A percentile compares a stretch with the other conserved stretches of the same genome.
Evolutionary conservation across 2,329 filamentous ascomycete species (phyloP).

Genomic region (Drechslerella dactyloides): DNA sequence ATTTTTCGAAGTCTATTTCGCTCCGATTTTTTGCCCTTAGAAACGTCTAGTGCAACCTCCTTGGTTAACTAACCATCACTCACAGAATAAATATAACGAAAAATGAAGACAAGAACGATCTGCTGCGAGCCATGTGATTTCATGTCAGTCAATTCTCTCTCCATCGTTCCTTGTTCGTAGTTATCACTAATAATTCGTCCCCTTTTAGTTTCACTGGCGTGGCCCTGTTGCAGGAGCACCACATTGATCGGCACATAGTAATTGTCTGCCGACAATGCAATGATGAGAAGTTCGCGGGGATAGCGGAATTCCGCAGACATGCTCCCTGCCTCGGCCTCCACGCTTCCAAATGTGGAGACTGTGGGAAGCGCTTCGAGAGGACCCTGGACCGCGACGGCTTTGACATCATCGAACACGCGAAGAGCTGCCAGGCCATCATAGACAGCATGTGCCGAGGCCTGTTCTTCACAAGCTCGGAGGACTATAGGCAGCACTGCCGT

Average conservation of each 20-base stretch:
- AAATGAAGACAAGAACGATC: not conserved
- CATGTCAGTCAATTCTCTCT: conserved; percentile 12
- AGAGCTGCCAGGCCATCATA: conserved; percentile 22
- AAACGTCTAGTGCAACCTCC: too few species aligned
- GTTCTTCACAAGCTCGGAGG: conserved; percentile 5
- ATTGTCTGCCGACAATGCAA: conserved; percentile 15
- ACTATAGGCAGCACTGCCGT: conserved; percentile 22
- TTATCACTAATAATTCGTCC: not conserved
- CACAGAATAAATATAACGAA: not conserved
- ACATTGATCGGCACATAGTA: conserved; percentile 10
- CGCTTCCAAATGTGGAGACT: conserved; percentile 23
- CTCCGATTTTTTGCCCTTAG: too few species aligned
- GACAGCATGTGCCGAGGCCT: conserved; percentile 15
- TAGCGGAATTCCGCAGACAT: conserved; percentile 6
- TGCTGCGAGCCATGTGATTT: conserved; percentile 10
- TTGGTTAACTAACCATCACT: too few species aligned
- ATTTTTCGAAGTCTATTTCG: too few species aligned
- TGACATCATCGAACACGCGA: conserved; percentile 7
- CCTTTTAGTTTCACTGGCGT: conserved; percentile 9
- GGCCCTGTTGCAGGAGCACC: conserved; percentile 12
- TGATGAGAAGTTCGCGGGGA: not conserved
- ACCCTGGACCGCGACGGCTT: not conserved
- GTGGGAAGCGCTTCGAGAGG: conserved; percentile 4
- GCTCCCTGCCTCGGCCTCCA: conserved; percentile 4
- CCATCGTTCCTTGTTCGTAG: not conserved